phyloP scores from a whole-genome alignment of 2,329 filamentous ascomycete species.

The Aspergillus vadensis region DNA sequence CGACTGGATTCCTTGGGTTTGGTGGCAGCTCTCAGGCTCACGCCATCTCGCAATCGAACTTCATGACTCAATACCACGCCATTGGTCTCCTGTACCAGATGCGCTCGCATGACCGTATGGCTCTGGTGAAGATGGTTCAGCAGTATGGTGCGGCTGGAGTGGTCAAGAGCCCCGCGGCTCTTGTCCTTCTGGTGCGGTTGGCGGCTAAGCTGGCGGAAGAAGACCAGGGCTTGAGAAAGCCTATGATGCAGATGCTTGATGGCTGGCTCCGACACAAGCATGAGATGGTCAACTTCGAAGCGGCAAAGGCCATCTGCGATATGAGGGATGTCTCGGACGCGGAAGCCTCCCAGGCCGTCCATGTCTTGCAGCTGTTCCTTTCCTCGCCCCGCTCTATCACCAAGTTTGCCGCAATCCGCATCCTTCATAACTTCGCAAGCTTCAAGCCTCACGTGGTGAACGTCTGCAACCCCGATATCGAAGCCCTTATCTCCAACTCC shows the following conservation, averaged over 20 bases:
- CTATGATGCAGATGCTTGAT: slow-evolving; percentile 96
- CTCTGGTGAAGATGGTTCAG: slow-evolving; percentile 99
- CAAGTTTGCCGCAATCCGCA: slow-evolving; percentile 95
- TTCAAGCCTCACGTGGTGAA: slow-evolving; percentile 94
- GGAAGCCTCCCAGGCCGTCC: slow-evolving; percentile 88
- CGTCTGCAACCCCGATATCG: slow-evolving; percentile 95
- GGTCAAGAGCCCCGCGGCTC: slow-evolving; percentile 91
- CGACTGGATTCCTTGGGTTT: slow-evolving; percentile 88
- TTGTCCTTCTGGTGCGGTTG: slow-evolving; percentile 87
- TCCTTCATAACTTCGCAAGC: slow-evolving; percentile 92
- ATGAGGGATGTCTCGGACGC: slow-evolving; percentile 90
- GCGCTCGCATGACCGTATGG: slow-evolving; percentile 96
- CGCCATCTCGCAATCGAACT: slow-evolving; percentile 76
- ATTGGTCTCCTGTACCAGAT: slow-evolving; percentile 98
- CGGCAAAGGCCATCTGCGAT: slow-evolving; percentile 95
- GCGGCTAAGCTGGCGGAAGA: slow-evolving; percentile 94
- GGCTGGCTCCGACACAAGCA: slow-evolving; percentile 98
- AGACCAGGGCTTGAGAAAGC: slow-evolving; percentile 81
- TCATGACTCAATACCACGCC: slow-evolving; percentile 98
- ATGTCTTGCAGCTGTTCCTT: slow-evolving; percentile 94
- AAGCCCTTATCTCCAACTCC: slow-evolving; percentile 92
- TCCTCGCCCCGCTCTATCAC: slow-evolving; percentile 93
- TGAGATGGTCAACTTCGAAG: slow-evolving; percentile 99
- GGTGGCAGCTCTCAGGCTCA: slow-evolving; percentile 76
- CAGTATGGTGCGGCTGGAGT: slow-evolving; percentile 90